A percentile compares a stretch with the other conserved stretches of the same genome.
phyloP scores from a whole-genome alignment of 2,329 filamentous ascomycete species.

The Nemania sp. region DNA sequence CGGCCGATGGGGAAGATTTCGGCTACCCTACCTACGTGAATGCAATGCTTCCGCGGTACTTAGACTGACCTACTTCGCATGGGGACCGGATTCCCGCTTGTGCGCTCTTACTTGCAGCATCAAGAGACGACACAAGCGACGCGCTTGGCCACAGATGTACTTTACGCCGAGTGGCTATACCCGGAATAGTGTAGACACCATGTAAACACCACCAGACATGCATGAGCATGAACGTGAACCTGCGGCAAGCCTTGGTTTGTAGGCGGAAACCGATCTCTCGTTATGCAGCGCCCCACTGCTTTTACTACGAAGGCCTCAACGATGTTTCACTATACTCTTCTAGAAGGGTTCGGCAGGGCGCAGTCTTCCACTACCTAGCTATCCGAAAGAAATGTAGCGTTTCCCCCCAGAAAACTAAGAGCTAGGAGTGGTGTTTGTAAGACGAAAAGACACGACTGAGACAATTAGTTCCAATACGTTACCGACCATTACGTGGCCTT shows the following conservation, averaged over 20 bases:
- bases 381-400: not conserved
- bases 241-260: slow-evolving; percentile 6
- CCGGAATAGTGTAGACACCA: not conserved
- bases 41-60: not conserved
- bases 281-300: slow-evolving; percentile 10
- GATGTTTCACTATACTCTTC: slow-evolving; percentile 10
- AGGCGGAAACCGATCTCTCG: not conserved
- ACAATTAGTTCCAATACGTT: not conserved
- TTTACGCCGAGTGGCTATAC: not conserved
- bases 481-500: not conserved
- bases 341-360: slow-evolving; percentile 18
- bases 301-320: slow-evolving; percentile 3
- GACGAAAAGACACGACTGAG: not conserved
- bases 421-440: not conserved
- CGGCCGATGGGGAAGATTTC: slow-evolving; percentile 11
- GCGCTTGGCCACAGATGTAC: slow-evolving; percentile 13
- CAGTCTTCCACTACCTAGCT: not conserved
- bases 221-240: slow-evolving; percentile 22
- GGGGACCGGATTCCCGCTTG: slow-evolving; percentile 1
- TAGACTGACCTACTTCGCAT: not conserved
- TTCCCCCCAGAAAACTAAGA: not conserved
- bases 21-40: not conserved
- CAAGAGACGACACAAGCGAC: not conserved
- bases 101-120: not conserved
- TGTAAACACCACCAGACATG: slow-evolving; percentile 10